These are phyloP conservation scores for Trichoderma oligosporum DNA, from an alignment of 2,329 filamentous ascomycete genomes.

Conservation along the genomic window DNA sequence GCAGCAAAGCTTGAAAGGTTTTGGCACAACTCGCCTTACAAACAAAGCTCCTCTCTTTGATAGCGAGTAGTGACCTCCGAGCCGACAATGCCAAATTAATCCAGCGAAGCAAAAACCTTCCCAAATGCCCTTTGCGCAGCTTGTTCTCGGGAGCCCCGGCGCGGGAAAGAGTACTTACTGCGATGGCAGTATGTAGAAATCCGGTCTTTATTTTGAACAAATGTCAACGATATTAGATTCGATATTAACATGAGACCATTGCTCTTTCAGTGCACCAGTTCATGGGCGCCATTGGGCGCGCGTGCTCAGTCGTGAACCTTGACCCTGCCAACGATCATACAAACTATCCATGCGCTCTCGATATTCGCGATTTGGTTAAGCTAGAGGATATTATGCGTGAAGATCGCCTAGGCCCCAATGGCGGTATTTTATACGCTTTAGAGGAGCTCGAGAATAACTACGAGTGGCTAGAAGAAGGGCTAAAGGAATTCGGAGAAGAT, in stretches of 20 bases:
- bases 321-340: conserved; percentile 95
- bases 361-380: conserved; percentile 83
- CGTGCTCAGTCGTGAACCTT: conserved; percentile 92
- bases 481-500: conserved; percentile 79
- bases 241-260: not conserved
- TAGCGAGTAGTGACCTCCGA: not conserved
- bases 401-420: conserved; percentile 86
- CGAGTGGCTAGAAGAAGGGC: conserved; percentile 80
- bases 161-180: conserved; percentile 97
- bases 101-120: conserved; percentile 5
- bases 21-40: not conserved
- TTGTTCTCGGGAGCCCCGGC: conserved; percentile 90
- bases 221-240: not conserved
- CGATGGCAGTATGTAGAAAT: conserved; percentile 68
- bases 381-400: conserved; percentile 94
- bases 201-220: not conserved
- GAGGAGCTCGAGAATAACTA: conserved; percentile 94
- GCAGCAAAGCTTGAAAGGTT: not conserved
- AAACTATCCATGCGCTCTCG: conserved; percentile 81
- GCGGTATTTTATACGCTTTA: conserved; percentile 85
- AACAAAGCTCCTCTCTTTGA: not conserved
- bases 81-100: conserved; percentile 28
- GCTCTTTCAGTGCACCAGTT: conserved; percentile 78
- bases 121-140: conserved; percentile 64
- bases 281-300: conserved; percentile 88